These are phyloP conservation scores for Gymnopilus dilepis DNA, from an alignment of 768 basidiomycete genomes.

Conservation along the genomic window DNA sequence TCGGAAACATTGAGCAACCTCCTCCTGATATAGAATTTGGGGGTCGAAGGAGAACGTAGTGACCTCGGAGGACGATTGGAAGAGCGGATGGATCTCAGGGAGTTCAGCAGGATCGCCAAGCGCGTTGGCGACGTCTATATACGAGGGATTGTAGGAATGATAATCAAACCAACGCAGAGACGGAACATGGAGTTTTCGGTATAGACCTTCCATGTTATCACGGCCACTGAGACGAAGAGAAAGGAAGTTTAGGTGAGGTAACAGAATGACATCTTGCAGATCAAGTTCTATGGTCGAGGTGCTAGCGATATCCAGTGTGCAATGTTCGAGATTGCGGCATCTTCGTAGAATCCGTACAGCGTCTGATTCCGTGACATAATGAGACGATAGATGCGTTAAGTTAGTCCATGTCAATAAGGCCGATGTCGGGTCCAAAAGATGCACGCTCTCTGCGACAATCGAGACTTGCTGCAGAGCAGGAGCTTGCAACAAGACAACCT, in stretches of 20 bases:
- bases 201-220: neutral
- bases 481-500: neutral
- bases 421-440: neutral
- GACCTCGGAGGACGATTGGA: neutral
- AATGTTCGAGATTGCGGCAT: neutral
- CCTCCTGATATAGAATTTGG: neutral
- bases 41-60: slow-evolving; percentile 2
- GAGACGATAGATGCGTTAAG: neutral
- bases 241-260: neutral
- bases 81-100: neutral
- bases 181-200: neutral
- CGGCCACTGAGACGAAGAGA: neutral
- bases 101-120: neutral
- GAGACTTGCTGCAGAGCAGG: neutral
- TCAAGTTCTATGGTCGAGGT: neutral
- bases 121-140: neutral
- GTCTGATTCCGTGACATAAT: neutral
- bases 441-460: neutral
- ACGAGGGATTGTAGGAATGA: neutral
- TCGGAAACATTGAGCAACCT: neutral
- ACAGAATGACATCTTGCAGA: neutral
- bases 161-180: neutral
- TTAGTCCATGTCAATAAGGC: neutral
- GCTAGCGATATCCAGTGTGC: neutral
- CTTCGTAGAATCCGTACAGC: neutral